Evolutionary conservation across 2,329 filamentous ascomycete genomes (phyloP), one percentile per base, ranked within the genome.

Genomic region (Paramyrothecium roridum): DNA sequence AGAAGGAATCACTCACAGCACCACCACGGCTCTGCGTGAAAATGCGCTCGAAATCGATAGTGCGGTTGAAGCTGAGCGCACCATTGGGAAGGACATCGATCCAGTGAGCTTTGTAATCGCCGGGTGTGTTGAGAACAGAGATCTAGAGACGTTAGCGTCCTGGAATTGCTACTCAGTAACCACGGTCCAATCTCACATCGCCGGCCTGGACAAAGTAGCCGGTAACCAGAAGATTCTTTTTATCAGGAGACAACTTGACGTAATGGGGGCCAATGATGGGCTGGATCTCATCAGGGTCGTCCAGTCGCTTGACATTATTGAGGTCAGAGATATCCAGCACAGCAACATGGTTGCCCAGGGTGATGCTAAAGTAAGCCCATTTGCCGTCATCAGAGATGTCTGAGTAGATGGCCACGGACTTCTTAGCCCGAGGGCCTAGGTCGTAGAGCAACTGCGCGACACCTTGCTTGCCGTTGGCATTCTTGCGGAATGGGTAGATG

Each of bases 181-280:
- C 2, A 23, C 3, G 11, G 2, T 13, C 3, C 17, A 3, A 13
- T 19, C 65, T 61, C 63, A 72, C 70, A 57, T 82, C 79, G 23
- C 83, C 83, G 11, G 78, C 81, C 70, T 87, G 83, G 3, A 87
- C 81, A 63, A 87, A 87, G 72, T 87, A 87, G 52, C 85, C 84
- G n/a, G 81, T 85, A 16, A 86, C 82, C 2, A 86, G 74, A 17
- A 87, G 68, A 65, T 86, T 81, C 75, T 84, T 84, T 74, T 86
- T 82, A 59, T 86, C 84, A 0, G 84, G 83, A 4, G 81, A 80
- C 56, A 87, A 75, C 73, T 86, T 87, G 71, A 87, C 72, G 61
- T 86, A 87, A 72, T 87, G 84, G 0, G 83, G 83, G 1, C 83
- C 82, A 52, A 85, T 75, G 56, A 80, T 83, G 20, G 81, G 82